Evolutionary conservation across 148 eudicot genomes (phyloP), one percentile per base, ranked within the genome.

Genomic region (Chenopodium formosanum): DNA sequence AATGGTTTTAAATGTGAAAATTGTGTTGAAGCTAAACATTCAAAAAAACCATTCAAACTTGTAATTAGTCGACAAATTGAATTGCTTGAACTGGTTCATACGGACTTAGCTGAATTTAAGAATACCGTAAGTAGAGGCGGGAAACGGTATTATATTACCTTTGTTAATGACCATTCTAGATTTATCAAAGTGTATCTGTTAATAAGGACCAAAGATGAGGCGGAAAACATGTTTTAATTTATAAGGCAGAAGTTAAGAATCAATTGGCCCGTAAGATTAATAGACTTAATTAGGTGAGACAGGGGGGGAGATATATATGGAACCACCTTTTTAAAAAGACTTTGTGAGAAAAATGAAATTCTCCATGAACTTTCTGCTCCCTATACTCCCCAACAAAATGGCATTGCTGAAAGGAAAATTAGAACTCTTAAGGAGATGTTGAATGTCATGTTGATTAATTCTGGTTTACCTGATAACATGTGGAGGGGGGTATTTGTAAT

Each of bases 111-210:
- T 52, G 37, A 75, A 9, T 40, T 72, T 13, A 72, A 72, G 11
- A 72, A 46, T 46, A 72, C 75, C 22, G 40, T 7, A 3, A 75
- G 66, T 53, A 75, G 23, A 20, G 78, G 78, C 9, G 66, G 46
- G 12, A 75, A 53, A 32, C 29, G 13, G 8, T 75, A 75, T 56
- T 72, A 72, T 72, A 72, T 72, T 14, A 72, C 52, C 7, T 74
- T 74, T 74, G 77, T 74, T 25, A 44, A 74, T 74, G 77, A 74
- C 40, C 52, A 52, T 20, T 74, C 64, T 7, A 47, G 75, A 20
- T 73, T 2, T 25, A 70, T 47, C 2, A 22, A 73, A 10, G 29
- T 46, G 14, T 73, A 73, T 73, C 25, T 47, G 7, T 47, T 47
- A 29, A 47, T 47, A 29, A 47, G 62, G 7, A 73, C 32, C 14